Evolutionary conservation across 768 basidiomycete genomes (phyloP).

Genomic region (Boletus rubescentipes): DNA sequence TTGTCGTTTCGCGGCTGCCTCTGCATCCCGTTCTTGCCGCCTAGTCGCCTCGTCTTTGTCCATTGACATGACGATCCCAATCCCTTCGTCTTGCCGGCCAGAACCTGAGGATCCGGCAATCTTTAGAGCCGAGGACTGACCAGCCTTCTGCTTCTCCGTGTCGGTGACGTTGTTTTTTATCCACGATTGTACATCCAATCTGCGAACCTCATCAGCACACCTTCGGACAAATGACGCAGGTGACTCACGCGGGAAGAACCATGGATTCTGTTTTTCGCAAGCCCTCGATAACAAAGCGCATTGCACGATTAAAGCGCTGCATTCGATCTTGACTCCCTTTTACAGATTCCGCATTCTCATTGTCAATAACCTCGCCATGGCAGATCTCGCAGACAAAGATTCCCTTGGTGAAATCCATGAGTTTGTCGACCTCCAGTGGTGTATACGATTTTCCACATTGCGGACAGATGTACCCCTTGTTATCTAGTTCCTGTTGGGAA

Average conservation of each 20-base stretch:
- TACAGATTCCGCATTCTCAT: conserved; percentile 86
- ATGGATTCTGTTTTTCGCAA: conserved; percentile 88
- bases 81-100: conserved; percentile 64
- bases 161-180: conserved; percentile 71
- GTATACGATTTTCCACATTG: conserved; percentile 82
- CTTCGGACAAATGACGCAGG: not conserved
- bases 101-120: conserved; percentile 69
- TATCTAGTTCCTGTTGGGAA: conserved; percentile 77
- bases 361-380: conserved; percentile 81
- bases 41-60: conserved; percentile 84
- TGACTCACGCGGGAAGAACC: conserved; percentile 74
- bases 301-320: conserved; percentile 92
- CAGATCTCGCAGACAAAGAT: conserved; percentile 87
- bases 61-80: conserved; percentile 84
- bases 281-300: conserved; percentile 83
- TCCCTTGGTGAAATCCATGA: conserved; percentile 70
- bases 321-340: conserved; percentile 89
- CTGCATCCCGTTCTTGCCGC: conserved; percentile 69
- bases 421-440: conserved; percentile 79
- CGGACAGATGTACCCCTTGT: conserved; percentile 97
- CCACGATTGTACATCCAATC: conserved; percentile 83
- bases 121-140: conserved; percentile 58
- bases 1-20: conserved; percentile 80
- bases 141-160: conserved; percentile 55
- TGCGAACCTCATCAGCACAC: conserved; percentile 28